These are phyloP conservation scores for Candida taoyuanica DNA, from an alignment of 805 yeast species.

Conservation along the genomic window DNA sequence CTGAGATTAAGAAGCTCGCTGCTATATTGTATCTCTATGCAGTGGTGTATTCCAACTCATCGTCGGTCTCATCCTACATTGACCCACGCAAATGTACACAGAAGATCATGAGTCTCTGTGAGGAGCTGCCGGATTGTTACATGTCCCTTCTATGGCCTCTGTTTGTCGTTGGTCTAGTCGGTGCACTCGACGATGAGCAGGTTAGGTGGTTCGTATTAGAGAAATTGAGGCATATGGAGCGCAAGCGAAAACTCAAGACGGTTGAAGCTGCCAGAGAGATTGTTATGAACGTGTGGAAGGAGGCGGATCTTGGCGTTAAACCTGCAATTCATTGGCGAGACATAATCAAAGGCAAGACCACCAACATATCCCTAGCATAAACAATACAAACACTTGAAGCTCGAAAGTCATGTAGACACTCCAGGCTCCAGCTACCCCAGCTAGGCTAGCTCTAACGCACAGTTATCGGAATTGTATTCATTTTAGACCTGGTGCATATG, in stretches of 20 bases:
- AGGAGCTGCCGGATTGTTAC: constrained; percentile 28
- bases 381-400: too few relatives aligned
- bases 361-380: constrained; percentile 37
- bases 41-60: constrained; percentile 28
- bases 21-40: constrained; percentile 34
- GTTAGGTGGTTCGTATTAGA: constrained; percentile 36
- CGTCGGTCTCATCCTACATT: constrained; percentile 8
- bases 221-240: constrained; percentile 32
- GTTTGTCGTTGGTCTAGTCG: constrained; percentile 34
- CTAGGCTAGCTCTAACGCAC: too few relatives aligned
- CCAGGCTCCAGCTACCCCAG: too few relatives aligned
- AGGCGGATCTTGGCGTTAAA: constrained; percentile 30
- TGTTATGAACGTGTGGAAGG: constrained; percentile 37
- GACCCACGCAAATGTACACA: constrained; percentile 18
- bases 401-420: too few relatives aligned
- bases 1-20: constrained; percentile 36
- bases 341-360: constrained; percentile 32
- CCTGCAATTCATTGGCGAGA: constrained; percentile 33
- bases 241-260: constrained; percentile 34
- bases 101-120: constrained; percentile 24
- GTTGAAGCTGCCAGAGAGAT: constrained; percentile 34
- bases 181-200: constrained; percentile 29
- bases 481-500: not conserved
- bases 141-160: constrained; percentile 40
- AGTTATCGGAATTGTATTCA: too few relatives aligned